These are phyloP conservation scores for Neovahlkampfia damariscottae DNA, from an alignment of 78 protist genomes.

Conservation along the genomic window DNA sequence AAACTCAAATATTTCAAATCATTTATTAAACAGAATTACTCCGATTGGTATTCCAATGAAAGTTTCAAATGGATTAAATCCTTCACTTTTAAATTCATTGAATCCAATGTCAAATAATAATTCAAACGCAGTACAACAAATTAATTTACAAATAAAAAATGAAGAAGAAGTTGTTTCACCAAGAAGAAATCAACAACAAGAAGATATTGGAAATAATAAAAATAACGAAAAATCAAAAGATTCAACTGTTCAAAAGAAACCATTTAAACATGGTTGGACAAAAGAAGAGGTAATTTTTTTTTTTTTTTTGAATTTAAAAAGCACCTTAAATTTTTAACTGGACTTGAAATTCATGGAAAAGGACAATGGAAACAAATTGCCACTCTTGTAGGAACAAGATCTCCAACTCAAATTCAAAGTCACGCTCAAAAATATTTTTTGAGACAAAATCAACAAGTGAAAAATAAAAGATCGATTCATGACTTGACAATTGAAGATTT, in stretches of 20 bases:
- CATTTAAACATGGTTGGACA: constrained; percentile 50
- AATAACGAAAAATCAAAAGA: background rate
- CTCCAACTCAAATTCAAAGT: constrained; percentile 58
- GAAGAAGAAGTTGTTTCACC: too few relatives aligned
- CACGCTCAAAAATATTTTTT: constrained; percentile 63
- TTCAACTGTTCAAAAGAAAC: background rate
- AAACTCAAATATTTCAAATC: too few relatives aligned
- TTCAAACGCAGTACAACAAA: too few relatives aligned
- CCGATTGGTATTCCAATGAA: too few relatives aligned
- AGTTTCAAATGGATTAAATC: too few relatives aligned
- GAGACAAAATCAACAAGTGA: constrained; percentile 37
- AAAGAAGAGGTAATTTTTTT: too few relatives aligned
- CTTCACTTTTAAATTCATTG: too few relatives aligned
- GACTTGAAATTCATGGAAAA: constrained; percentile 35
- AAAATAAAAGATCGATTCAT: constrained; percentile 47
- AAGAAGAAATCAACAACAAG: background rate
- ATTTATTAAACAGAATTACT: too few relatives aligned
- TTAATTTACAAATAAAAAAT: too few relatives aligned
- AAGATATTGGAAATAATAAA: background rate
- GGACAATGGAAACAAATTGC: constrained; percentile 58
- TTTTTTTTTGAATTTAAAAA: too few relatives aligned
- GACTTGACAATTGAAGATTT: constrained; percentile 44
- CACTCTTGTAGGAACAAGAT: constrained; percentile 27
- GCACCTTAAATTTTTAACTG: constrained; percentile 45
- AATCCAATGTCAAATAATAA: too few relatives aligned